Conservation (phyloP, 2,329 filamentous ascomycete species). For the Tolypocladium endophyticum region DNA sequence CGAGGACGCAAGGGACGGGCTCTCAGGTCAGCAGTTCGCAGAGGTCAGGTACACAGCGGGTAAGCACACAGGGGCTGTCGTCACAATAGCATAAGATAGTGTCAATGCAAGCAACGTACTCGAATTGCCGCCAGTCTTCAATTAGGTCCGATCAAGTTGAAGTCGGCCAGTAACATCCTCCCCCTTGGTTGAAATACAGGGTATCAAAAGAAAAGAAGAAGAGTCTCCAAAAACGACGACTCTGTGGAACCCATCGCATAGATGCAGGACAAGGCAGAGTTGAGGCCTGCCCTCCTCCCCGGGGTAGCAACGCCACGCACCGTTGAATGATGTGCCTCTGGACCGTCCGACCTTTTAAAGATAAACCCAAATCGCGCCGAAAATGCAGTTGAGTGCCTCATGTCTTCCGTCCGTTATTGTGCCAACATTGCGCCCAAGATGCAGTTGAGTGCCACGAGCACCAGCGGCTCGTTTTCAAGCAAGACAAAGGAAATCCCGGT, state of each 20-base stretch:
- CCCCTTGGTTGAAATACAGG: constrained; percentile 22
- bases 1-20: constrained; percentile 8
- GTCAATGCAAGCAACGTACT: neutral
- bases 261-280: constrained; percentile 15
- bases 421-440: constrained; percentile 2
- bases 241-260: neutral
- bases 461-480: neutral
- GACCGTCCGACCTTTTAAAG: constrained; percentile 1
- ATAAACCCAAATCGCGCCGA: constrained; percentile 10
- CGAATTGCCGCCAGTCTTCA: neutral
- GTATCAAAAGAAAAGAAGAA: constrained; percentile 16
- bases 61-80: neutral
- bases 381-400: constrained; percentile 22
- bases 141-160: neutral
- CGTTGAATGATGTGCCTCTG: constrained; percentile 13
- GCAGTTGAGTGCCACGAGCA: neutral
- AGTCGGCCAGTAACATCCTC: neutral
- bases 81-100: constrained; percentile 3
- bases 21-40: neutral
- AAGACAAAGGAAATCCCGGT: neutral
- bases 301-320: constrained; percentile 11
- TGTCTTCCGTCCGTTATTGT: neutral
- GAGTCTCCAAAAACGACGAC: constrained; percentile 2
- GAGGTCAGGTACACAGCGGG: neutral
- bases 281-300: constrained; percentile 16